Evolutionary conservation across 257 asterid species (phyloP), one percentile per base, ranked within the genome.

Genomic region (Jacaranda copaia): DNA sequence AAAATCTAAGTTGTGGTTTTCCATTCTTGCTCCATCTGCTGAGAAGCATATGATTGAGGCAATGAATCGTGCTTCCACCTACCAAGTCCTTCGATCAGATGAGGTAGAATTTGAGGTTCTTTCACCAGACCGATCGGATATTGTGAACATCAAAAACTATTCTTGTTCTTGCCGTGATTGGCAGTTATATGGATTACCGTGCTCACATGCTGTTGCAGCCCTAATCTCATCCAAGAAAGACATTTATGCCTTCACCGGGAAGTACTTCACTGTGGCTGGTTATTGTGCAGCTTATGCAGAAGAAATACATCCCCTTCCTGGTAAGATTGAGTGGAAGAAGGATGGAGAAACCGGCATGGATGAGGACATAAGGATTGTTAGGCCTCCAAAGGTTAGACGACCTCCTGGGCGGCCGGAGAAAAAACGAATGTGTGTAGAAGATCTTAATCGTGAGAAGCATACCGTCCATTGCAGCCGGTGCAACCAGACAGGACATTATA

Each of bases 361-460:
- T 32, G 88, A 83, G 48, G 88, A 79, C 12, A 78, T 77, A 19
- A 63, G 68, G 62, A n/a, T 77, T 7, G 91, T 92, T 38, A 81
- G 89, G 76, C 97, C 96, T 42, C 97, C 96, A 4, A 92, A 87
- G 85, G 80, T 87, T 70, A 85, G 89, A 4, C 86, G 97, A 4
- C 89, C 92, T 0, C 96, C 94, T 1, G 97, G 97, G 62, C 90
- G 93, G 5, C 97, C 96, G 0, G 96, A 89, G 82, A 91, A 87
- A 53, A 91, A 89, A 78, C 81, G 96, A 18, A 76, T 88, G 81
- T 89, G 97, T 2, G 77, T 88, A 1, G 96, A 91, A 70, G 95
- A 91, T 70, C 68, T 85, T 68, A 85, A 83, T 42, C 88, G 91
- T 3, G 97, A 92, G 79, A 92, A 92, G 87, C 96, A 88, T 77